Evolutionary conservation across 345 rosid species (phyloP).

Genomic region (Rhizophora apiculata): DNA sequence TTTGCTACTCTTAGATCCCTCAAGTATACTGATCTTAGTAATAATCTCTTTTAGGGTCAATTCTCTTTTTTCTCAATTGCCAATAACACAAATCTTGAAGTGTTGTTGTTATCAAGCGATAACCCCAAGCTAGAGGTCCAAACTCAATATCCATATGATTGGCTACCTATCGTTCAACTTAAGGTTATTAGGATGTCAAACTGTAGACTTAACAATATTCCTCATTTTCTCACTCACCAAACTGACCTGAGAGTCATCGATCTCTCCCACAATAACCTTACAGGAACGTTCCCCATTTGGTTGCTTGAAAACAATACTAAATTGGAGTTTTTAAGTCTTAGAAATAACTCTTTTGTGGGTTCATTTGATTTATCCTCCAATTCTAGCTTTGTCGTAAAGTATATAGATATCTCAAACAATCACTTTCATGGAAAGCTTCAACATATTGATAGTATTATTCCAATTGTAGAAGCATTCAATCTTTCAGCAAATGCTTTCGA

Average conservation of each 20-base stretch:
- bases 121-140: neutral
- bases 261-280: neutral
- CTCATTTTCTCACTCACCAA: neutral
- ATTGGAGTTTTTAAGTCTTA: neutral
- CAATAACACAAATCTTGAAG: neutral
- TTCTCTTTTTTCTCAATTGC: constrained; percentile 2
- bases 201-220: neutral
- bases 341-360: neutral
- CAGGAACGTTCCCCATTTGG: constrained; percentile 3
- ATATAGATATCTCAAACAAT: constrained; percentile 1
- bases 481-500: neutral
- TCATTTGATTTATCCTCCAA: neutral
- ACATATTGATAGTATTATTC: neutral
- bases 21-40: neutral
- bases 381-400: neutral
- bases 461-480: neutral
- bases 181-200: neutral
- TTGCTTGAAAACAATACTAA: constrained; percentile 2
- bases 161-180: neutral
- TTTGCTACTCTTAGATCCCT: neutral
- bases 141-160: neutral
- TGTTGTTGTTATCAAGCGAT: neutral
- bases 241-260: neutral
- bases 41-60: neutral
- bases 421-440: neutral